Base-by-base conservation (phyloP, 2,329 filamentous ascomycete genomes). In the Fusarium pininemorale region DNA sequence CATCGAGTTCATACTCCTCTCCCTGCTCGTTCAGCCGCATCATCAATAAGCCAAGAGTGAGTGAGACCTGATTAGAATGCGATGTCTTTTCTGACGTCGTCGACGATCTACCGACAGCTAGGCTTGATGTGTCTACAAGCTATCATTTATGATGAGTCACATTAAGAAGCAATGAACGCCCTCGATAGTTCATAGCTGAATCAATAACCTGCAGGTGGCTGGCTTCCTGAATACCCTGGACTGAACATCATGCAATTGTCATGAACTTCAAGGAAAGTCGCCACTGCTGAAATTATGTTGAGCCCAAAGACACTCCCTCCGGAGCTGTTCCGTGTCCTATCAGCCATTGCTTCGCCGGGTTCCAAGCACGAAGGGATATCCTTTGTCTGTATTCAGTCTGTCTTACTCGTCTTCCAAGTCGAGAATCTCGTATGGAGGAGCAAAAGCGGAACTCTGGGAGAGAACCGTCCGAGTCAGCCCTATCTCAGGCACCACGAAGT, bases 381-480 rank as follows among this genome's bases (percentile, higher is more conserved):
- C 24, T 51, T 37, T 59, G 54, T 14, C 42, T 42, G 22, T 22
- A 14, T 14, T 4, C n/a, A 39, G 42, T 18, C 48, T 22, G 37
- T 26, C 30, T 44, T 10, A 18, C 26, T 50, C 38, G 41, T 32
- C 44, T 30, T 24, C 13, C 32, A 41, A 28, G 35, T 37, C 24
- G n/a, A 37, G 37, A 32, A 26, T 35, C 15, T 56, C 28, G n/a
- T 61, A 30, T 38, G 39, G 35, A 47, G n/a, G 45, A 28, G 45
- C 48, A 48, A 38, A 59, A 24, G n/a, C 16, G 42, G 53, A 42
- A 51, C 50, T 59, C 22, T 48, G 38, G n/a, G 26, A 22, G n/a
- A 54, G 28, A 56, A 28, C 37, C 38, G 35, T 35, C 55, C 39
- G 28, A 22, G n/a, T 65, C 71, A 74, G 67, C 71, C 71, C 50